Evolutionary conservation across 345 rosid species (phyloP).

Genomic region (Combretum micranthum): DNA sequence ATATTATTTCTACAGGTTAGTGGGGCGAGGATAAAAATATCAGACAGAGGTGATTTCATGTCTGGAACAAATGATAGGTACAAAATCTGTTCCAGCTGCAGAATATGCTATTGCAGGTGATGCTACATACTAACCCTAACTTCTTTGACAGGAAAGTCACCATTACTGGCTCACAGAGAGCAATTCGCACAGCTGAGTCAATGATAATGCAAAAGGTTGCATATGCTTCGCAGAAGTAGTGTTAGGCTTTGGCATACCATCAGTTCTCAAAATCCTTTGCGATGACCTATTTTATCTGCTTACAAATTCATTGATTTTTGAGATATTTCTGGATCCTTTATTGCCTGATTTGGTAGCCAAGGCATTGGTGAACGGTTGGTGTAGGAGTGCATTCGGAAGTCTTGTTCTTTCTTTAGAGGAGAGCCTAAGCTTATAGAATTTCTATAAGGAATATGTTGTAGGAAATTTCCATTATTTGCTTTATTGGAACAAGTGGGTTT

Average conservation of each 20-base stretch:
- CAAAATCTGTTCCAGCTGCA: not conserved
- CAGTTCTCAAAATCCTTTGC: slow-evolving; percentile 1
- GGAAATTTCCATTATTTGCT: slow-evolving; percentile 1
- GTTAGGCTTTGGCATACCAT: not conserved
- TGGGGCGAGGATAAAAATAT: slow-evolving; percentile 92
- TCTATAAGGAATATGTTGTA: slow-evolving; percentile 3
- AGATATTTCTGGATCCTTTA: not conserved
- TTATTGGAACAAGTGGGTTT: too few species aligned
- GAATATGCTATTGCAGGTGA: too few species aligned
- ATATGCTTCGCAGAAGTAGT: slow-evolving; percentile 66
- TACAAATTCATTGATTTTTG: slow-evolving; percentile 5
- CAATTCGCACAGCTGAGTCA: slow-evolving; percentile 74
- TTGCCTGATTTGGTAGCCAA: slow-evolving; percentile 1
- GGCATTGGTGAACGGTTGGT: not conserved
- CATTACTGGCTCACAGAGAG: slow-evolving; percentile 86
- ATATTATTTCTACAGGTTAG: slow-evolving; percentile 46
- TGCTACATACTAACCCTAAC: not conserved
- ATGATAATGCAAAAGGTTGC: slow-evolving; percentile 96
- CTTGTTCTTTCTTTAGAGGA: slow-evolving; percentile 1
- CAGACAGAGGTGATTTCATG: slow-evolving; percentile 94
- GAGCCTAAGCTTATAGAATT: slow-evolving; percentile 1
- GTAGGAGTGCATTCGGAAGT: slow-evolving; percentile 6
- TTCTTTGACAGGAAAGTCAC: slow-evolving; percentile 71
- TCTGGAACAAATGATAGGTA: slow-evolving; percentile 94
- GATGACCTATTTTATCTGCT: slow-evolving; percentile 3